Conservation (phyloP, 1,284 basidiomycete genomes). For the Ganoderma multipileum region DNA sequence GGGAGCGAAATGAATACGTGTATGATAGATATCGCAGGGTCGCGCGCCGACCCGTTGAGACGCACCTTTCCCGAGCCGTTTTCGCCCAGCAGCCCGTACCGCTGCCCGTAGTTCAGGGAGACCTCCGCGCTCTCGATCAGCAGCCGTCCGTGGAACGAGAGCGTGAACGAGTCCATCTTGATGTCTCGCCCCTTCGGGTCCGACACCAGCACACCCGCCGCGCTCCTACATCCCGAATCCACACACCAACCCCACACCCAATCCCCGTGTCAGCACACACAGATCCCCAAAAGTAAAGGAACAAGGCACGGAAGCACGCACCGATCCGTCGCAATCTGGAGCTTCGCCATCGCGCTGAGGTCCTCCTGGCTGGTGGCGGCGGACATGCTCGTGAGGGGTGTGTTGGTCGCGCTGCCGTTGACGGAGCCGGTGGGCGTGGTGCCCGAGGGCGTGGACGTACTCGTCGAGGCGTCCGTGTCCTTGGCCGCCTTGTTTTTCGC, state of each 20-base stretch:
- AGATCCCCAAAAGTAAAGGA: background rate
- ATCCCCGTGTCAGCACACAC: background rate
- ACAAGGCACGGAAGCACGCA: conserved; percentile 41
- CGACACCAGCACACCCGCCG: conserved; percentile 91
- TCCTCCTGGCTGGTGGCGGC: conserved; percentile 81
- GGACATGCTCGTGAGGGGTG: conserved; percentile 80
- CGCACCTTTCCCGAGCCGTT: conserved; percentile 97
- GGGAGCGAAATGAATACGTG: background rate
- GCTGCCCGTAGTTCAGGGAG: conserved; percentile 95
- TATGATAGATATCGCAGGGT: too few relatives aligned
- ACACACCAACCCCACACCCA: background rate
- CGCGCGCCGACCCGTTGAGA: too few relatives aligned
- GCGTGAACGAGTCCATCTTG: conserved; percentile 95
- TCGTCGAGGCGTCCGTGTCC: conserved; percentile 47
- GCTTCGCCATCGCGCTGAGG: conserved; percentile 83
- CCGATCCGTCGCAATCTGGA: conserved; percentile 89
- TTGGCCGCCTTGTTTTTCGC: conserved; percentile 51
- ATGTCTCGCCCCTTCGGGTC: conserved; percentile 94
- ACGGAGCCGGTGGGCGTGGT: conserved; percentile 70
- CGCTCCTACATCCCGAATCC: conserved; percentile 61
- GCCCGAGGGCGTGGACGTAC: conserved; percentile 59
- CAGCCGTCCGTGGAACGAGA: conserved; percentile 97
- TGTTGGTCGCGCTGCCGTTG: conserved; percentile 68
- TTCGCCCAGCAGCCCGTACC: conserved; percentile 95
- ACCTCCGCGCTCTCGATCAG: conserved; percentile 89